Conservation (phyloP, 805 yeast species). For the Huiozyma sinensis region DNA sequence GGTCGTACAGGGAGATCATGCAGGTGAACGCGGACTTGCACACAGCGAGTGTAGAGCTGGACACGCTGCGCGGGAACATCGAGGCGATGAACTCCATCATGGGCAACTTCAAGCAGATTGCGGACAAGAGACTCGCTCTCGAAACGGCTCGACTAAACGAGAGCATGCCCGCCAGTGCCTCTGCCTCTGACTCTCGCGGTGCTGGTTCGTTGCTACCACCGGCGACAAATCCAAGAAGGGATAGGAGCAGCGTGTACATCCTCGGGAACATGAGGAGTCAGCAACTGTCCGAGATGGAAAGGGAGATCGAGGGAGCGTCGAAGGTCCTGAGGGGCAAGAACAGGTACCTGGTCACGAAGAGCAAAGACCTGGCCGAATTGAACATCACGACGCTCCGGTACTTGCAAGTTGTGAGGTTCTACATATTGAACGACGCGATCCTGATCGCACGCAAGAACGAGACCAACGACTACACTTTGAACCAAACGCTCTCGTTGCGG, state of each 20-base stretch:
- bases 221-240: constrained; percentile 27
- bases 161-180: too few relatives aligned
- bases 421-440: constrained; percentile 66
- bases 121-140: constrained; percentile 42
- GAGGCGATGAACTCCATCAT: constrained; percentile 50
- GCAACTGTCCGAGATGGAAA: constrained; percentile 58
- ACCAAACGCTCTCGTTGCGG: constrained; percentile 67
- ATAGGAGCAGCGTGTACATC: constrained; percentile 59
- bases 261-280: constrained; percentile 75
- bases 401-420: constrained; percentile 62
- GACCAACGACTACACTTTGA: constrained; percentile 46
- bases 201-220: constrained; percentile 12
- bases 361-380: constrained; percentile 78
- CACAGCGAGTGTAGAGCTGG: constrained; percentile 54
- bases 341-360: constrained; percentile 68
- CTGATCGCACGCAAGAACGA: constrained; percentile 58
- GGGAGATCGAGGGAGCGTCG: constrained; percentile 80
- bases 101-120: constrained; percentile 48
- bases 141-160: constrained; percentile 20
- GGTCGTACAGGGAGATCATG: constrained; percentile 52
- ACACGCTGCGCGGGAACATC: constrained; percentile 48
- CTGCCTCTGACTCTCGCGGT: constrained; percentile 12
- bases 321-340: constrained; percentile 29
- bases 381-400: constrained; percentile 81
- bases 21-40: constrained; percentile 50